Base-by-base conservation (phyloP, 345 rosid genomes). In the Acer yangbiense region DNA sequence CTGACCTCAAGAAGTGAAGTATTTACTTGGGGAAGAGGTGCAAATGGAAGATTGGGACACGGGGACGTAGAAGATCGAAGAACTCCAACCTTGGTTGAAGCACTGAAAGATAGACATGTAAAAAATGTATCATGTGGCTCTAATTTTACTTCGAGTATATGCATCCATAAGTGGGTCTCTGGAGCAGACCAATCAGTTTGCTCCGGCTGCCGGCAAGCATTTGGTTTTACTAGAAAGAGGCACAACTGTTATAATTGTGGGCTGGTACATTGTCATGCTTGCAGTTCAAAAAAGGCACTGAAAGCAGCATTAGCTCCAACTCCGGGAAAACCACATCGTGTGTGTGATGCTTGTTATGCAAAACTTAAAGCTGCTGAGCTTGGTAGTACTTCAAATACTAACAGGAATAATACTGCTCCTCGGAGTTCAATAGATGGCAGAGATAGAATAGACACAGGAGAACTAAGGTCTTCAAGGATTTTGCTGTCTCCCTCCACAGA, bases 301-400 rank as follows among this genome's bases (percentile, higher is more conserved):
- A 96, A 82, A 80, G 98, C 98, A 23, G 98, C 99, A 81, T 84
- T 96, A 81, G 98, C 98, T 71, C 98, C 99, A 63, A 96, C 99
- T 67, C 98, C 99, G 3, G 95, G 97, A 68, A 96, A 94, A 77
- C 99, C 99, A 4, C 98, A 94, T 80, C 92, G 98, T 14, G 98
- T 96, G 16, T 96, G 98, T 72, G 99, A 96, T 77, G 84, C 97
- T 63, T 96, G 99, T 79, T 94, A 86, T 76, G 75, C 89, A 12
- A 96, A 96, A 79, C 92, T 96, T 50, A 96, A 96, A 88, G 82
- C 95, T 76, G 88, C 90, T 1, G 99, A 94, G 54, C 78, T 88
- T 10, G 86, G 93, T 71, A 83, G 67, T 73, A 66, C 64, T 64
- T 70, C 87, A 13, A 80, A 35, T 61, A 27, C 76, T 52, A 86